Conservation (phyloP, 106 monocot genomes). For the Dendrobium catenatum region DNA sequence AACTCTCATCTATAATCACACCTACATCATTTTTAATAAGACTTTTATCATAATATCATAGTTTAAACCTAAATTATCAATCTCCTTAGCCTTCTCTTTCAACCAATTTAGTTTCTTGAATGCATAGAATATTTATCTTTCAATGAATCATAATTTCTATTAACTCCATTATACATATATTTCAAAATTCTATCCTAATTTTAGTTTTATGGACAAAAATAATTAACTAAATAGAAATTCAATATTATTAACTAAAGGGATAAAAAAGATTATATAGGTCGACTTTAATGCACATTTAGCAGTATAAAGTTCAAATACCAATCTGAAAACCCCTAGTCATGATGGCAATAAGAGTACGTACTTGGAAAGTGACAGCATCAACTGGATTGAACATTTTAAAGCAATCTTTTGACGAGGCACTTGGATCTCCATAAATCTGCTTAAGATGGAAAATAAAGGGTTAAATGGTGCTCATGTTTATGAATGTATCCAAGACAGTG, state of each 20-base stretch:
- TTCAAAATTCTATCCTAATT: too few species aligned
- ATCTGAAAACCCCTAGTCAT: background rate
- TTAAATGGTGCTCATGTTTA: background rate
- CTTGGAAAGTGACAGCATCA: slow-evolving; percentile 56
- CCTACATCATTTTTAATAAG: too few species aligned
- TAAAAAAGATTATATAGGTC: background rate
- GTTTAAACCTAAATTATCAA: too few species aligned
- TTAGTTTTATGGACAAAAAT: too few species aligned
- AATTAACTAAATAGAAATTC: too few species aligned
- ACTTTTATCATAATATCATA: too few species aligned
- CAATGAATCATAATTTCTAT: too few species aligned
- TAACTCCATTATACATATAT: too few species aligned
- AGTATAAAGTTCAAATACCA: background rate
- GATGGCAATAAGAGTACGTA: slow-evolving; percentile 19
- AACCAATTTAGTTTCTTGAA: too few species aligned
- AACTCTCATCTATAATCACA: too few species aligned
- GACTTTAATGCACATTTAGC: background rate
- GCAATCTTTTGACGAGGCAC: slow-evolving; percentile 68
- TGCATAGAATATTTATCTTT: too few species aligned
- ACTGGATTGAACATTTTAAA: slow-evolving; percentile 97
- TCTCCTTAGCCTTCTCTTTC: too few species aligned
- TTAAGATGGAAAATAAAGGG: slow-evolving; percentile 7
- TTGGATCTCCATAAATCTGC: slow-evolving; percentile 87
- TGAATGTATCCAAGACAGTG: background rate
- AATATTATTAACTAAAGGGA: background rate